Evolutionary conservation across 768 basidiomycete species (phyloP).

Genomic region (Boletellus emodensis): DNA sequence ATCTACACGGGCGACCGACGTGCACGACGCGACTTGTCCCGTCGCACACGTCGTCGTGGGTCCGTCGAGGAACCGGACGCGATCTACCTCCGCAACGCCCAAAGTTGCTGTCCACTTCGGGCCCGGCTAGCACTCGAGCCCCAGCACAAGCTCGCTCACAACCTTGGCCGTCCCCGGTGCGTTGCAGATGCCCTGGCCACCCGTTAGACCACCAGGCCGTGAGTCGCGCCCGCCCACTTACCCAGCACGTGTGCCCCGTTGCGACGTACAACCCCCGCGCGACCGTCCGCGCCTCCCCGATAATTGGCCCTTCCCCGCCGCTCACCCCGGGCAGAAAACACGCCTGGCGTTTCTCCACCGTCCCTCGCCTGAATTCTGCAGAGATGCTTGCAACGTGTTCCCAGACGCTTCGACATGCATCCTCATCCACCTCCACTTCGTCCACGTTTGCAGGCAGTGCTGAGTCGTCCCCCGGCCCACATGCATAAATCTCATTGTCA

Average conservation of each 20-base stretch:
- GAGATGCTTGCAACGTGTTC: slow-evolving; percentile 61
- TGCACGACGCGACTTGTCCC: background rate
- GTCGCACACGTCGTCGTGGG: no score
- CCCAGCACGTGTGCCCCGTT: slow-evolving; percentile 80
- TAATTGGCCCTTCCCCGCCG: slow-evolving; percentile 57
- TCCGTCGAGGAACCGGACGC: background rate
- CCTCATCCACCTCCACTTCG: slow-evolving; percentile 56
- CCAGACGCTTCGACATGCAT: slow-evolving; percentile 53
- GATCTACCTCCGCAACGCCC: slow-evolving; percentile 17
- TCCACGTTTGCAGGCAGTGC: slow-evolving; percentile 69
- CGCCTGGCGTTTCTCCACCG: slow-evolving; percentile 55
- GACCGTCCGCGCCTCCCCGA: slow-evolving; percentile 50
- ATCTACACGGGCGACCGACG: slow-evolving; percentile 11
- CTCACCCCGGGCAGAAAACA: slow-evolving; percentile 74
- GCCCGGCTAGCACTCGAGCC: slow-evolving; percentile 30
- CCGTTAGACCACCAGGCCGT: background rate
- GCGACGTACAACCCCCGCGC: slow-evolving; percentile 67
- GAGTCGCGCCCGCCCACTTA: slow-evolving; percentile 32
- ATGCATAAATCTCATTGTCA: slow-evolving; percentile 68
- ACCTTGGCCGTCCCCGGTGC: slow-evolving; percentile 80
- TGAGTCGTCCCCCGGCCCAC: slow-evolving; percentile 73
- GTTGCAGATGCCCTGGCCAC: slow-evolving; percentile 65
- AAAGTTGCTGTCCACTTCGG: slow-evolving; percentile 7
- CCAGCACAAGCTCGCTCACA: slow-evolving; percentile 66
- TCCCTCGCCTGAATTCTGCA: slow-evolving; percentile 49